phyloP scores from a whole-genome alignment of 1,284 basidiomycete genomes.

The Ceratobasidium sp. region DNA sequence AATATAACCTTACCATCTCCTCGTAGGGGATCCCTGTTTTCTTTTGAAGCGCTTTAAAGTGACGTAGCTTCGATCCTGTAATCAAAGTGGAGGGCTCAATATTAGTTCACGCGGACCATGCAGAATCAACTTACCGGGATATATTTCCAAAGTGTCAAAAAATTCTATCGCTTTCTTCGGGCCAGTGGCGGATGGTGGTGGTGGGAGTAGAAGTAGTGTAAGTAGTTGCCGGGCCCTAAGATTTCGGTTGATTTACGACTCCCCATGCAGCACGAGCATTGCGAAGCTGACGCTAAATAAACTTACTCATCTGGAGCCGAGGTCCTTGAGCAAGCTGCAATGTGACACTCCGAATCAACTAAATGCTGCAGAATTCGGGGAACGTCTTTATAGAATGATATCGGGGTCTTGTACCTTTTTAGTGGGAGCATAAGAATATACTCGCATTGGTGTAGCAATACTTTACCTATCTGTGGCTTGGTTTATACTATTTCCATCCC shows the following conservation, averaged over 20 bases:
- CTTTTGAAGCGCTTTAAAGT: conserved; percentile 77
- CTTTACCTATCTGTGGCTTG: conserved; percentile 65
- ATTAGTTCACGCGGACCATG: conserved; percentile 4
- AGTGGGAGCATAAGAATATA: neutral
- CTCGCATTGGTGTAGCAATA: neutral
- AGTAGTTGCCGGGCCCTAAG: conserved; percentile 79
- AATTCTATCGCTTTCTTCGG: conserved; percentile 64
- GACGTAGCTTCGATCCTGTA: conserved; percentile 75
- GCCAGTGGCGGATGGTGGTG: conserved; percentile 51
- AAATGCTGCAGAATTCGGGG: conserved; percentile 75
- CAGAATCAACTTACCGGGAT: conserved; percentile 61
- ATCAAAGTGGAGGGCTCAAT: neutral
- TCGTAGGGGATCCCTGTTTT: conserved; percentile 82
- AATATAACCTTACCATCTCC: conserved; percentile 74
- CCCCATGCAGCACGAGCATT: neutral
- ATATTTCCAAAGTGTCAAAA: conserved; percentile 85
- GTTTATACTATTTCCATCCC: conserved; percentile 63
- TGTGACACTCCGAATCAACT: conserved; percentile 57
- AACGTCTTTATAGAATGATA: conserved; percentile 78
- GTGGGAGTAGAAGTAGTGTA: conserved; percentile 64
- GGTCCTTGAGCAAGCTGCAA: conserved; percentile 82
- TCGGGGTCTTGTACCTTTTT: conserved; percentile 59
- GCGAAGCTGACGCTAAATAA: neutral
- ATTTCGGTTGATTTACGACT: conserved; percentile 23
- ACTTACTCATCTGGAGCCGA: conserved; percentile 71